These are phyloP conservation scores for Rhizodiscina lignyota DNA, from an alignment of 495 filamentous ascomycete genomes.

Conservation along the genomic window DNA sequence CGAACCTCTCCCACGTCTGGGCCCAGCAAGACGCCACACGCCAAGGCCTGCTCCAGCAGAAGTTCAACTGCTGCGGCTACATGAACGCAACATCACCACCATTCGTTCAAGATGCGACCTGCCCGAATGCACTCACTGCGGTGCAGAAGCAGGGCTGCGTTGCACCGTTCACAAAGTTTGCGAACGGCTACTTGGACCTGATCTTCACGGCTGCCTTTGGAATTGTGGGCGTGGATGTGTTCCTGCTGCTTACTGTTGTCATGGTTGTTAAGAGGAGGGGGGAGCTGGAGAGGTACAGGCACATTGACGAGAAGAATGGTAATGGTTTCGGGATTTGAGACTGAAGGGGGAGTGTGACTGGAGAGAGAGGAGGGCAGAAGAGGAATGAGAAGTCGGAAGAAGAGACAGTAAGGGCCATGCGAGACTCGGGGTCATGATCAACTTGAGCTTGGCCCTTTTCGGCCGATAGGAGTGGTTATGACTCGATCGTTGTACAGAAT, in stretches of 20 bases:
- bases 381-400: too few relatives aligned
- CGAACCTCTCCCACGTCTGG: slow-evolving; percentile 39
- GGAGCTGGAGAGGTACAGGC: slow-evolving; percentile 50
- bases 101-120: slow-evolving; percentile 43
- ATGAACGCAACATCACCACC: slow-evolving; percentile 44
- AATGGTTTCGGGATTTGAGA: background rate
- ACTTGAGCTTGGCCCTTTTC: too few relatives aligned
- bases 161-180: slow-evolving; percentile 40
- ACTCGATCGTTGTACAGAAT: too few relatives aligned
- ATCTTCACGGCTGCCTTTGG: slow-evolving; percentile 65
- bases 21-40: slow-evolving; percentile 27
- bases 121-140: slow-evolving; percentile 43
- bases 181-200: slow-evolving; percentile 49
- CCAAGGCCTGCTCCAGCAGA: slow-evolving; percentile 48
- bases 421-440: too few relatives aligned
- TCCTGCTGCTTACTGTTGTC: slow-evolving; percentile 46
- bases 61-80: slow-evolving; percentile 68
- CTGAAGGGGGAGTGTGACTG: background rate
- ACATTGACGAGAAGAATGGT: slow-evolving; percentile 53
- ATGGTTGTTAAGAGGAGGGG: slow-evolving; percentile 57
- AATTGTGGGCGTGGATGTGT: slow-evolving; percentile 48
- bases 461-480: too few relatives aligned
- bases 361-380: too few relatives aligned
- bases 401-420: too few relatives aligned
- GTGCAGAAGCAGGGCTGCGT: slow-evolving; percentile 50